Base-by-base conservation (phyloP, 2,329 filamentous ascomycete species). In the Fusarium sp. region DNA sequence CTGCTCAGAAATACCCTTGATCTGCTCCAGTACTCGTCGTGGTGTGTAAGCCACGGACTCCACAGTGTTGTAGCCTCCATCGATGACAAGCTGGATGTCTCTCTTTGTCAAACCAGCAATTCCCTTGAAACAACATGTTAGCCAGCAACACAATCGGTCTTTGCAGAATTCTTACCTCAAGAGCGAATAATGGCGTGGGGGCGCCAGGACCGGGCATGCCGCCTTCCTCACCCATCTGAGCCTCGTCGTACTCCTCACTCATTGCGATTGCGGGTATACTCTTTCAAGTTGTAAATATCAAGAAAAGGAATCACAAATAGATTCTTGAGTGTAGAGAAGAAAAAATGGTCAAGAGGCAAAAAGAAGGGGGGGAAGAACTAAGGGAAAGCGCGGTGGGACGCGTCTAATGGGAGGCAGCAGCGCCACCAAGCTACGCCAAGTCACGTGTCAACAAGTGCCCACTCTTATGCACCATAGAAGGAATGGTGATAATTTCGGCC, bases 1-100 rank as follows among this genome's bases (percentile, higher is more conserved):
- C 77, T 97, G 92, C 81, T 98, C 95, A 2, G 96, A 99, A 34
- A 99, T 97, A 60, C 96, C 96, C 80, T 98, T 99, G 81, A 99
- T 95, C 79, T 97, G 93, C 80, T 99, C 95, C 20, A 99, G 83
- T 59, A 91, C 84, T 76, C 95, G 89, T 55, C 88, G 92, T 78
- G 96, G 89, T 5, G 89, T 98, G 78, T 99, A 99, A 51, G 96
- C 96, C 65, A 99, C 92, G 4, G 94, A 91, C 81, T 99, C 96
- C 40, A 99, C 94, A 0, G 96, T 99, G 79, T 98, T 93, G 80
- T 90, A 98, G 7, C 96, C 96, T 41, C 93, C 94, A 76, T 98
- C 95, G 20, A 97, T 85, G 23, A 99, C 89, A 41, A 98, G 85
- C 78, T 98, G 96, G 74, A 98, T 97, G 78, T 99, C 96, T 76